Base-by-base conservation (phyloP, 352 stramenopile genomes). In the Globisporangium abappressorium region DNA sequence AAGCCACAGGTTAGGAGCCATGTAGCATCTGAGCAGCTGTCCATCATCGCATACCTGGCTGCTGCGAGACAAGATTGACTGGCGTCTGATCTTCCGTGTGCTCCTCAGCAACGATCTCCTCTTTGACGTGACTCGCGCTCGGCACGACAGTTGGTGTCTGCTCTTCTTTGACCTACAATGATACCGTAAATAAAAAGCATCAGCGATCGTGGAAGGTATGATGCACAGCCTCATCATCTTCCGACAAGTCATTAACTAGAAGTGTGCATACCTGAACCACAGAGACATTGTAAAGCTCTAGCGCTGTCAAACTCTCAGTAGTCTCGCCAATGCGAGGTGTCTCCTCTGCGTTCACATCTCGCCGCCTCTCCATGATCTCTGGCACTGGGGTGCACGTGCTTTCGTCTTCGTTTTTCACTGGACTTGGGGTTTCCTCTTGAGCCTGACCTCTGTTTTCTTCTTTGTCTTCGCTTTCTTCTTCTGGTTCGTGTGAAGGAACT, bases 401-500 rank as follows among this genome's bases (percentile, higher is more conserved):
- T 34, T 62, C 15, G 5, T 47, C 51, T 55, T 68, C 54, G 5
- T 0, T 1, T 26, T 62, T 62, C 20, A 68, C 34, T 20, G 22
- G 33, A 26, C 28, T 68, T 24, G 41, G 41, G 58, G 46, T 74
- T 15, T 62, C 46, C 1, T 64, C 53, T 30, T 67, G 43, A 51
- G 18, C 18, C 43, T 56, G n/a, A 56, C 3, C 56, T 28, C 24
- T n/a, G 28, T 49, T 24, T 38, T 28, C 0, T 15, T 72, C 62
- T 9, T 46, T 69, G 30, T 68, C 55, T 18, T 82, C 64, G 0
- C 77, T 53, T 12, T 73, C 54, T 24, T 34, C 70, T 49, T 71
- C 66, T 53, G 71, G 43, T 20, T 77, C 63, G 18, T 41, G 30
- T 24, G 75, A 57, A 41, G 55, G 69, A 51, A 65, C 18, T 62